Percentiles rank a stretch among this genome's conserved stretches.
Evolutionary conservation across 371 early-diverging fungal genomes (phyloP).

Genomic region (Lichtheimia corymbifera): DNA sequence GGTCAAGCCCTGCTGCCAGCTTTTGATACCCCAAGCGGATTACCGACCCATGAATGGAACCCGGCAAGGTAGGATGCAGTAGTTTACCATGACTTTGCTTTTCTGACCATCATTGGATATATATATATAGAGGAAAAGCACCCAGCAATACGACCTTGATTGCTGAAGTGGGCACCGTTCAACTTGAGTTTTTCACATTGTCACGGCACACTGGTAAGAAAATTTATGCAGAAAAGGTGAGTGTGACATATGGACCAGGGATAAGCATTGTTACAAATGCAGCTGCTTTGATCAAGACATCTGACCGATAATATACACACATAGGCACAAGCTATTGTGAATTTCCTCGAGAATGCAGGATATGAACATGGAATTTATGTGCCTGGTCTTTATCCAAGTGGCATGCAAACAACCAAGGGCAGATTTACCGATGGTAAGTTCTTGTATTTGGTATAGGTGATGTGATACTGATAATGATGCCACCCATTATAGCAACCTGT

Average conservation of each 20-base stretch:
- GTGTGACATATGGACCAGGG: not conserved
- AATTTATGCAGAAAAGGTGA: slow-evolving; percentile 59
- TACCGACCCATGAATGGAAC: slow-evolving; percentile 54
- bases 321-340: slow-evolving; percentile 53
- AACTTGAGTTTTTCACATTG: slow-evolving; percentile 85
- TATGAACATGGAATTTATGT: slow-evolving; percentile 48
- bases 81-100: slow-evolving; percentile 34
- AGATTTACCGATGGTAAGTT: slow-evolving; percentile 36
- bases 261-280: not conserved
- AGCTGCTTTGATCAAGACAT: too few species aligned
- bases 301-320: not conserved
- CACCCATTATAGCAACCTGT: slow-evolving; percentile 19
- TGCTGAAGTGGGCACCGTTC: slow-evolving; percentile 86
- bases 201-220: slow-evolving; percentile 70
- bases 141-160: slow-evolving; percentile 32
- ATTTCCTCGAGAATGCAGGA: slow-evolving; percentile 41
- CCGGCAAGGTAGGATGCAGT: slow-evolving; percentile 22
- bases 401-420: slow-evolving; percentile 37
- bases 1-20: slow-evolving; percentile 55
- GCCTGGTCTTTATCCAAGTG: slow-evolving; percentile 58
- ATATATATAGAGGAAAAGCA: slow-evolving; percentile 18
- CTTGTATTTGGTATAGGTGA: not conserved
- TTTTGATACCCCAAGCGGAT: slow-evolving; percentile 64
- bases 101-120: not conserved
- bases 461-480: not conserved